Evolutionary conservation across 176 grass and related monocot species (phyloP).

Genomic region (Triticum monococcum): DNA sequence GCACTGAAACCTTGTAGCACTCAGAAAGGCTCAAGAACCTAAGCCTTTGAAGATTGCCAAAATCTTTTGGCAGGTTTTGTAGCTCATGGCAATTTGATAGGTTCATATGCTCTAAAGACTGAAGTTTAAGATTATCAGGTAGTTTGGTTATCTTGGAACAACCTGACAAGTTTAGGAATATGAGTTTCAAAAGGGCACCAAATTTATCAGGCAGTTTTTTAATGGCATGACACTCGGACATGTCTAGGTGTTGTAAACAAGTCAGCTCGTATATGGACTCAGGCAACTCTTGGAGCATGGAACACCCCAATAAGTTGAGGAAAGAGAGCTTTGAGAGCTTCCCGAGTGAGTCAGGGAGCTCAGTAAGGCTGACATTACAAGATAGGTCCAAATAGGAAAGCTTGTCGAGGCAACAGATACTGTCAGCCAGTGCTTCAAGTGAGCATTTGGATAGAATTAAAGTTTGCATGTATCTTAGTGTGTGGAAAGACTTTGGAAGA

Average conservation of each 20-base stretch:
- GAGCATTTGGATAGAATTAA: conserved; percentile 36
- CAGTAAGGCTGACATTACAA: background rate
- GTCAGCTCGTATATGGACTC: background rate
- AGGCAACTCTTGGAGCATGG: background rate
- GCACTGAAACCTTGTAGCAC: conserved; percentile 3
- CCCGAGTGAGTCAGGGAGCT: background rate
- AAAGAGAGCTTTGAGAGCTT: background rate
- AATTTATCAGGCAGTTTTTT: background rate
- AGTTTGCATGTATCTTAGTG: conserved; percentile 29
- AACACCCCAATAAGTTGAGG: background rate
- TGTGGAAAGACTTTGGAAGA: background rate
- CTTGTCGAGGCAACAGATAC: background rate
- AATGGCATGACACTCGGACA: background rate
- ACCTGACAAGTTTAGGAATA: background rate
- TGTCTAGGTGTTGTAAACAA: background rate
- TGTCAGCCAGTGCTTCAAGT: conserved; percentile 30
- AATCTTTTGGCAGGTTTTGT: conserved; percentile 22
- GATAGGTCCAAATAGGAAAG: conserved; percentile 30
- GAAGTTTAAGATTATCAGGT: background rate
- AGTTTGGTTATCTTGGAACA: background rate
- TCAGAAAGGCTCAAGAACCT: conserved; percentile 24
- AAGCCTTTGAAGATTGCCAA: conserved; percentile 20
- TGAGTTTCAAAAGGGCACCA: background rate
- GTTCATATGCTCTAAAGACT: background rate
- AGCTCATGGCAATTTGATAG: background rate